Conservation (phyloP, 164 flowering plant species). For the Macadamia tetraphylla region DNA sequence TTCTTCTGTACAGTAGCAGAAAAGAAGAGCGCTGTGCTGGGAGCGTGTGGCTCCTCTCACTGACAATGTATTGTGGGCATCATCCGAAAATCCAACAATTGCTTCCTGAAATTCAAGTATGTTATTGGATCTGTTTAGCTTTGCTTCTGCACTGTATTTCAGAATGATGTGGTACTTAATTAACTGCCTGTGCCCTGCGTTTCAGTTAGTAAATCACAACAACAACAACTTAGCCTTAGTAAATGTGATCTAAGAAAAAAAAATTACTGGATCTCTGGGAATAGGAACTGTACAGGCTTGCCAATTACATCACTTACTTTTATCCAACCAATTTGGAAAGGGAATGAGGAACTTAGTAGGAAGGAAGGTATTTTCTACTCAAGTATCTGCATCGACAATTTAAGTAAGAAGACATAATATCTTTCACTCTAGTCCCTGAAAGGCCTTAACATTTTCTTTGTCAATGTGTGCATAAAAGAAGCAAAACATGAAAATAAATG, state of each 20-base stretch:
- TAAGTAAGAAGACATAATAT: too few species aligned
- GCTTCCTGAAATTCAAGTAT: slow-evolving; percentile 98
- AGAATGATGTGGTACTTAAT: background rate
- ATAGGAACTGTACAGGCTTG: background rate
- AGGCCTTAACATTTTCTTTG: too few species aligned
- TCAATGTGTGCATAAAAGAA: too few species aligned
- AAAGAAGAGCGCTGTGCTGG: slow-evolving; percentile 99
- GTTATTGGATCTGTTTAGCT: background rate
- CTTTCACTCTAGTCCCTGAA: too few species aligned
- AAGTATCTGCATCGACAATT: too few species aligned
- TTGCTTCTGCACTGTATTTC: background rate
- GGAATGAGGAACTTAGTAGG: background rate
- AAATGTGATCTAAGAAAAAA: background rate
- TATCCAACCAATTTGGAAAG: background rate
- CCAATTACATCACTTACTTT: background rate
- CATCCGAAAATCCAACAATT: slow-evolving; percentile 67
- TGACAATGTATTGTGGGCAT: slow-evolving; percentile 90
- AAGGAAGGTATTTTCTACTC: too few species aligned
- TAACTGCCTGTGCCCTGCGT: background rate
- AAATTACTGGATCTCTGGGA: background rate
- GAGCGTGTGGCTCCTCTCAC: slow-evolving; percentile 84
- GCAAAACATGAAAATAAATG: too few species aligned
- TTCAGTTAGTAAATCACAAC: background rate
- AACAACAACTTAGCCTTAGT: background rate
- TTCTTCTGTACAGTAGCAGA: slow-evolving; percentile 71